Percentiles rank a stretch among this genome's conserved stretches.
Conservation (phyloP, 2,329 filamentous ascomycete genomes). For the Pseudocercospora pini-densiflorae region DNA sequence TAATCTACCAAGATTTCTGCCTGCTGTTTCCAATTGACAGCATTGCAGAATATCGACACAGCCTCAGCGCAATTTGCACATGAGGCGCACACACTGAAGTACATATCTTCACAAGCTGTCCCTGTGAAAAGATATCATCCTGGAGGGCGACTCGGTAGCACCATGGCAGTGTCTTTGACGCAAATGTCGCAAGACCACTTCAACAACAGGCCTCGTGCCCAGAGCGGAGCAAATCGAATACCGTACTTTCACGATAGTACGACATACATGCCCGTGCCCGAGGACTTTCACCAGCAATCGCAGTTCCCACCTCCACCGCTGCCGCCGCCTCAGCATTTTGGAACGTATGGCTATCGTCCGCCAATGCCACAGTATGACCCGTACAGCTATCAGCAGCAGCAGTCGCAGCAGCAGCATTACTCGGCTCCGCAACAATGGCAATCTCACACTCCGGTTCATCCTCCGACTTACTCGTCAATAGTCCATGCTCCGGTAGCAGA, state of each 20-base stretch:
- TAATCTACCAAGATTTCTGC: neutral
- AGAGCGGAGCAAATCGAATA: slow-evolving; percentile 10
- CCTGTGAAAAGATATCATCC: neutral
- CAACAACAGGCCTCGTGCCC: slow-evolving; percentile 6
- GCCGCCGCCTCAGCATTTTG: neutral
- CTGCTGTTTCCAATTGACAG: neutral
- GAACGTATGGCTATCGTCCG: slow-evolving; percentile 2
- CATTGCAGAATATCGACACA: neutral
- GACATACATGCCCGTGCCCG: slow-evolving; percentile 14
- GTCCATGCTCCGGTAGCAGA: slow-evolving; percentile 1
- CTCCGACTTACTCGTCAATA: neutral
- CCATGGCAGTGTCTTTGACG: slow-evolving; percentile 24
- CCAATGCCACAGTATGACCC: neutral
- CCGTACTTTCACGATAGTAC: slow-evolving; percentile 11
- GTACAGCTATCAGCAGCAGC: neutral
- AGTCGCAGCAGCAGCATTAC: slow-evolving; percentile 10
- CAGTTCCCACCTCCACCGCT: slow-evolving; percentile 6
- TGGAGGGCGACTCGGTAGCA: neutral
- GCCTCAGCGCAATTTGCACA: neutral
- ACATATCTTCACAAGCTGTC: neutral
- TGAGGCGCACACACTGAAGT: neutral
- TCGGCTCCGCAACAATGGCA: slow-evolving; percentile 10
- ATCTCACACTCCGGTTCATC: neutral
- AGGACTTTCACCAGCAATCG: slow-evolving; percentile 18
- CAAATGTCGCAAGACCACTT: slow-evolving; percentile 10